Evolutionary conservation across 1,284 basidiomycete genomes (phyloP).

Genomic region (Chalciporus piperatoides): DNA sequence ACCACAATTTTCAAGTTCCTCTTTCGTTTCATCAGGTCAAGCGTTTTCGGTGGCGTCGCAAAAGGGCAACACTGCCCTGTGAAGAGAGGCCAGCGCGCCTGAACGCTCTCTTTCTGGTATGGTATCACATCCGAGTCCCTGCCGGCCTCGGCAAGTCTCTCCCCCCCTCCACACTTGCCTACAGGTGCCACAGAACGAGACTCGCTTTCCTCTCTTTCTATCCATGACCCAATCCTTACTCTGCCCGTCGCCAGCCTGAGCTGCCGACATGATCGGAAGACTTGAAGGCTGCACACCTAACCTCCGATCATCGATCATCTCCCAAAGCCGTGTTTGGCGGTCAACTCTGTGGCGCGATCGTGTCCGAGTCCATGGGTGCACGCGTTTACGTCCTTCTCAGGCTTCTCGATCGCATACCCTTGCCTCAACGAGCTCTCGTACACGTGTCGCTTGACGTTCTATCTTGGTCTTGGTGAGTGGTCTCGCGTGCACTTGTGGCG

Average conservation of each 20-base stretch:
- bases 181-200: slow-evolving; percentile 33
- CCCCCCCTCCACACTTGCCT: too few species aligned
- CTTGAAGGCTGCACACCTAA: slow-evolving; percentile 69
- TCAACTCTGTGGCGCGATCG: slow-evolving; percentile 53
- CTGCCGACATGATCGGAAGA: slow-evolving; percentile 70
- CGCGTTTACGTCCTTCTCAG: slow-evolving; percentile 63
- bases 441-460: slow-evolving; percentile 15
- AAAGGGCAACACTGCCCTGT: slow-evolving; percentile 41
- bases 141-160: background rate
- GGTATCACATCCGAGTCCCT: too few species aligned
- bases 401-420: slow-evolving; percentile 61
- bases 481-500: too few species aligned
- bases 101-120: too few species aligned
- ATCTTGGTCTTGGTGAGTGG: too few species aligned
- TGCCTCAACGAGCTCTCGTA: slow-evolving; percentile 50
- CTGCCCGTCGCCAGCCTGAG: slow-evolving; percentile 49
- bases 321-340: slow-evolving; percentile 66
- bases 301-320: slow-evolving; percentile 66
- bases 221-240: slow-evolving; percentile 14
- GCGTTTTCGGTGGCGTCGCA: slow-evolving; percentile 58
- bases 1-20: too few species aligned
- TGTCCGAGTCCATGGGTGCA: slow-evolving; percentile 54
- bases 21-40: too few species aligned
- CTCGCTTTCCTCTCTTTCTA: background rate
- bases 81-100: too few species aligned